phyloP scores from a whole-genome alignment of 495 filamentous ascomycete genomes.

The Penicillium atrosanguineum region DNA sequence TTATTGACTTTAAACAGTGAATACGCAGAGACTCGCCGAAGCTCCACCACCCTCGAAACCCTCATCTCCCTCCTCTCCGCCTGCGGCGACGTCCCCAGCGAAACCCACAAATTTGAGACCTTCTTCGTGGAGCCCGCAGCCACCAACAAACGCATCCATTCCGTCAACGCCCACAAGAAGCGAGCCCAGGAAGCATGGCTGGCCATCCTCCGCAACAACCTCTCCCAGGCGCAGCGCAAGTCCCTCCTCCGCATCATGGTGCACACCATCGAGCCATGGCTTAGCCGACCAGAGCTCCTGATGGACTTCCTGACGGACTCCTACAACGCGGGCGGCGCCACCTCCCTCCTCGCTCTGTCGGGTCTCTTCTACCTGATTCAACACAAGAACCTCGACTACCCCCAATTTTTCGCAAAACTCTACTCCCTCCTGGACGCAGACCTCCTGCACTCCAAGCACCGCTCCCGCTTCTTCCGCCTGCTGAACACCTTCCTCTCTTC shows the following conservation, averaged over 20 bases:
- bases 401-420: constrained; percentile 87
- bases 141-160: constrained; percentile 50
- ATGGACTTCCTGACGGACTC: constrained; percentile 97
- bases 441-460: constrained; percentile 88
- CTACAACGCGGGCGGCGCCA: constrained; percentile 81
- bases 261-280: constrained; percentile 79
- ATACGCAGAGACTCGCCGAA: constrained; percentile 32
- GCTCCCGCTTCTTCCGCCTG: constrained; percentile 88
- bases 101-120: constrained; percentile 60
- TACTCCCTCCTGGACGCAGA: constrained; percentile 86
- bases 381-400: constrained; percentile 92
- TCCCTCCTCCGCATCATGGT: constrained; percentile 70
- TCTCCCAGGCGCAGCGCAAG: constrained; percentile 74
- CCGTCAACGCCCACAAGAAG: constrained; percentile 45
- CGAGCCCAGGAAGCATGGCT: constrained; percentile 82
- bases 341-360: constrained; percentile 82
- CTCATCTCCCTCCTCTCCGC: constrained; percentile 62
- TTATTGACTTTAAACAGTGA: constrained; percentile 31
- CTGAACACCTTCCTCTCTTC: constrained; percentile 91
- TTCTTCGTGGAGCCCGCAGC: constrained; percentile 70
- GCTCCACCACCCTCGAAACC: constrained; percentile 45
- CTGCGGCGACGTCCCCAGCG: constrained; percentile 60
- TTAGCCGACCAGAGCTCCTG: constrained; percentile 78
- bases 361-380: constrained; percentile 95
- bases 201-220: constrained; percentile 62